These are phyloP conservation scores for Saxophila tyrrhenica DNA, from an alignment of 495 filamentous ascomycete species.

Conservation along the genomic window DNA sequence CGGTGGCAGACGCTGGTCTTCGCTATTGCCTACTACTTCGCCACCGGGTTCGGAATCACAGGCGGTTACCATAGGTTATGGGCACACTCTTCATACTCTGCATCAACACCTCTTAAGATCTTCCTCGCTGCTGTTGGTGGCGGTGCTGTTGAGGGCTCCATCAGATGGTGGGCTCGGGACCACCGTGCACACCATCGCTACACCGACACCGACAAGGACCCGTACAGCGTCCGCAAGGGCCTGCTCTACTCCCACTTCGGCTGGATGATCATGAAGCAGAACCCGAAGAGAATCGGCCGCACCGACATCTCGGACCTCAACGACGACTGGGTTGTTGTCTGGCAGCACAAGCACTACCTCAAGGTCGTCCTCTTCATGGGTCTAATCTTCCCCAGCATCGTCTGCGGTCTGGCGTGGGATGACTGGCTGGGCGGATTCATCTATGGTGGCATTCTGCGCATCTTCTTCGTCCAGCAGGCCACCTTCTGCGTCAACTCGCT, in stretches of 20 bases:
- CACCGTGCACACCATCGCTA: conserved; percentile 98
- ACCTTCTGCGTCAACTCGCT: conserved; percentile 99
- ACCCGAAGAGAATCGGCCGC: conserved; percentile 53
- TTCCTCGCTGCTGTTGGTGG: conserved; percentile 86
- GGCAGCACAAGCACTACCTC: conserved; percentile 91
- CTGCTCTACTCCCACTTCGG: conserved; percentile 93
- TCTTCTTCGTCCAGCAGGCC: conserved; percentile 98
- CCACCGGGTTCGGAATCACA: conserved; percentile 80
- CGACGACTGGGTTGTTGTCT: conserved; percentile 84
- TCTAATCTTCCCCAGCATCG: conserved; percentile 67
- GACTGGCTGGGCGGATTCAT: conserved; percentile 88
- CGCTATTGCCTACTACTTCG: conserved; percentile 82
- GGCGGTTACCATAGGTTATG: conserved; percentile 74
- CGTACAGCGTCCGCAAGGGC: conserved; percentile 97
- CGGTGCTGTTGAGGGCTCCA: conserved; percentile 91
- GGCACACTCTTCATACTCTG: conserved; percentile 93
- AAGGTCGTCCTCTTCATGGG: conserved; percentile 82
- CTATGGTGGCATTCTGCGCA: conserved; percentile 88
- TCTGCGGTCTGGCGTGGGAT: conserved; percentile 79
- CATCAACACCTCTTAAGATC: conserved; percentile 75
- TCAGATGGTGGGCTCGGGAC: conserved; percentile 94
- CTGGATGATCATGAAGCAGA: conserved; percentile 47
- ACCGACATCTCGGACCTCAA: conserved; percentile 96
- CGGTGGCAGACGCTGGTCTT: conserved; percentile 66
- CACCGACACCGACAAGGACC: conserved; percentile 98